Conservation (phyloP, 2,329 filamentous ascomycete genomes). For the Leptographium procerum region DNA sequence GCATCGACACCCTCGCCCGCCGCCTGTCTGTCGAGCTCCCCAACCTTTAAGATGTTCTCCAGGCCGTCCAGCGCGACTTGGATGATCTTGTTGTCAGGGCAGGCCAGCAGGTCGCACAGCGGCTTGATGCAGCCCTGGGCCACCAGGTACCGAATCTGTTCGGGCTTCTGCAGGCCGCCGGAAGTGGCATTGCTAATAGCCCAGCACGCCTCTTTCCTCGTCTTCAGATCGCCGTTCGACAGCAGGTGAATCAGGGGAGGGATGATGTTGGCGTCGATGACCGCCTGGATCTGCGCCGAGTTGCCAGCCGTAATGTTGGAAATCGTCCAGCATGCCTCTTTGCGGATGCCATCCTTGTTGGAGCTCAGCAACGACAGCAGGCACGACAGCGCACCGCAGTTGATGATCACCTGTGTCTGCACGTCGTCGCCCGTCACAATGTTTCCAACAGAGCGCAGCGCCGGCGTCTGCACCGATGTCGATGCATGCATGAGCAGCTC, state of each 20-base stretch:
- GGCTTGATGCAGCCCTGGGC: conserved; percentile 93
- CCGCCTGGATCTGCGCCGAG: conserved; percentile 91
- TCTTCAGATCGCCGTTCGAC: conserved; percentile 96
- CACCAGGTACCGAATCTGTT: conserved; percentile 94
- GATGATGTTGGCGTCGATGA: conserved; percentile 95
- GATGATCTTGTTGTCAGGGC: conserved; percentile 99
- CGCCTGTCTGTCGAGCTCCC: conserved; percentile 94
- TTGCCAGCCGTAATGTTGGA: conserved; percentile 98
- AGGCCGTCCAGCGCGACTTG: conserved; percentile 95
- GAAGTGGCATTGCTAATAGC: conserved; percentile 98
- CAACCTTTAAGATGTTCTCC: conserved; percentile 99
- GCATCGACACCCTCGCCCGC: conserved; percentile 60
- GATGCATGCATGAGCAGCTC: conserved; percentile 97
- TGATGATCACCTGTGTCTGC: conserved; percentile 98
- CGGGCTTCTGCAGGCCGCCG: conserved; percentile 94
- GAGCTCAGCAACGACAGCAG: conserved; percentile 91
- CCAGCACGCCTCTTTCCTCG: conserved; percentile 98
- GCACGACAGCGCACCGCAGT: conserved; percentile 86
- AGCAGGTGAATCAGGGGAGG: conserved; percentile 91
- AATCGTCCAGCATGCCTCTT: conserved; percentile 99
- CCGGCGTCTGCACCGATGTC: conserved; percentile 94
- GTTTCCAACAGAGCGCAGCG: conserved; percentile 93
- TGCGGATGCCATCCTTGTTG: conserved; percentile 96
- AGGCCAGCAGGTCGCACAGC: conserved; percentile 84
- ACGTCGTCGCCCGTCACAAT: conserved; percentile 98